Base-by-base conservation (phyloP, 352 stramenopile genomes). In the Globisporangium perplexum region DNA sequence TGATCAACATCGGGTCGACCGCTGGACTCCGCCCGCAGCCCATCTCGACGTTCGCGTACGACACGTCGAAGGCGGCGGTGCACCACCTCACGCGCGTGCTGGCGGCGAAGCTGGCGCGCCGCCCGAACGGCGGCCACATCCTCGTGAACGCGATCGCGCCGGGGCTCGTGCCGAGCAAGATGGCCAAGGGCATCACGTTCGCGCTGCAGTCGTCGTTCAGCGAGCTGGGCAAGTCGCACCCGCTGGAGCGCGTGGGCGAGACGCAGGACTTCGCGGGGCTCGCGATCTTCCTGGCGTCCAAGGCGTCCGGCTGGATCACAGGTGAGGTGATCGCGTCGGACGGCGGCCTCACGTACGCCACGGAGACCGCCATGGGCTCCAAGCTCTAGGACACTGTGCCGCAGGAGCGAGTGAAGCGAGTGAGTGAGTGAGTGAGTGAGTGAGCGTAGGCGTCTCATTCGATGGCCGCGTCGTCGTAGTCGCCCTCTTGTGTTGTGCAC, bases 101-200 rank as follows among this genome's bases (percentile, higher is more conserved):
- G 33, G 84, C 93, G 0, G 73, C 80, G 0, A 95, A 98, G 64
- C 79, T 99, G 8, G 90, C 81, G 49, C 73, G 73, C 24, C 77
- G 72, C 8, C 69, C 77, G 15, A 88, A 90, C 42, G 77, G 79
- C 33, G 80, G 92, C 28, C 74, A 88, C 63, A 98, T 98, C 55
- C 91, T 96, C 7, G 94, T 98, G n/a, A 99, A 99, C 69, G 85
- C 84, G 26, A 82, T 99, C 20, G 88, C 90, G 2, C 96, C 93
- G 6, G 95, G 96, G 18, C 88, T 96, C 57, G 85, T 98, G 18
- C 87, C 84, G 4, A 92, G 77, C 33, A 83, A 86, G 49, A 97
- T 98, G 95, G 80, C 81, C 8, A 65, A 88, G 28, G 87, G 86
- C 17, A 73, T 98, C 31, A 62, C 66, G 5, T 71, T 78, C 20